Conservation (phyloP, 352 stramenopile species). For the Elongisporangium anandrum region DNA sequence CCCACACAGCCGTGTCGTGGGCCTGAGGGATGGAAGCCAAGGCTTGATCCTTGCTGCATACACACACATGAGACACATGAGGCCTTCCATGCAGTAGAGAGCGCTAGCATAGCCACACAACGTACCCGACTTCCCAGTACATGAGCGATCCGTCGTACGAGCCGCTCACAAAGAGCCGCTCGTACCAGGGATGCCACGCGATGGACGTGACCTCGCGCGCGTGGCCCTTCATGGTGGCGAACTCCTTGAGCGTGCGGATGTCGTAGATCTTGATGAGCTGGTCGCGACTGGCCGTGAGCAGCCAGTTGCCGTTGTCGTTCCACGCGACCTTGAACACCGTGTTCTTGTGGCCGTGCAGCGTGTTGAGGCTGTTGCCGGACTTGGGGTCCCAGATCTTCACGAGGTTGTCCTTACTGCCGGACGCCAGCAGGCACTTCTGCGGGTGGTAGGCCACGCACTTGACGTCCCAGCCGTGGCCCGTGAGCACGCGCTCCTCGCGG, state of each 20-base stretch:
- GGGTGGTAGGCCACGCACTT: constrained; percentile 97
- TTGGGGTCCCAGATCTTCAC: constrained; percentile 99
- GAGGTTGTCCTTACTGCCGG: constrained; percentile 95
- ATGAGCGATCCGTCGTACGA: constrained; percentile 97
- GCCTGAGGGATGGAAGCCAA: constrained; percentile 86
- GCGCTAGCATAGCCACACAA: too few species aligned
- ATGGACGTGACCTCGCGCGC: constrained; percentile 95
- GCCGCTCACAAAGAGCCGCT: constrained; percentile 94
- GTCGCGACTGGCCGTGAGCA: constrained; percentile 95
- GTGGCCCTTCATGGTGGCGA: constrained; percentile 94
- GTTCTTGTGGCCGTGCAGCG: constrained; percentile 97
- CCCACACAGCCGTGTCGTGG: constrained; percentile 97
- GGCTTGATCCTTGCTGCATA: constrained; percentile 68
- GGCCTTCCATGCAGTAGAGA: too few species aligned
- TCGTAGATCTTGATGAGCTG: constrained; percentile 99
- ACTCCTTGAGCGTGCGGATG: constrained; percentile 95
- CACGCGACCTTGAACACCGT: constrained; percentile 97
- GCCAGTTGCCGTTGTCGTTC: constrained; percentile 98
- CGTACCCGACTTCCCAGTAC: constrained; percentile 96
- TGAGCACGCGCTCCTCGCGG: constrained; percentile 92
- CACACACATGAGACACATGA: constrained; percentile 1
- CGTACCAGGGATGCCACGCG: constrained; percentile 96
- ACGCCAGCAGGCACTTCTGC: constrained; percentile 91
- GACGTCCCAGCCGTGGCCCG: constrained; percentile 97
- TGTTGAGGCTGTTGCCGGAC: constrained; percentile 89